These are phyloP conservation scores for Ophiosphaerella korrae DNA, from an alignment of 2,329 filamentous ascomycete species.

Conservation along the genomic window DNA sequence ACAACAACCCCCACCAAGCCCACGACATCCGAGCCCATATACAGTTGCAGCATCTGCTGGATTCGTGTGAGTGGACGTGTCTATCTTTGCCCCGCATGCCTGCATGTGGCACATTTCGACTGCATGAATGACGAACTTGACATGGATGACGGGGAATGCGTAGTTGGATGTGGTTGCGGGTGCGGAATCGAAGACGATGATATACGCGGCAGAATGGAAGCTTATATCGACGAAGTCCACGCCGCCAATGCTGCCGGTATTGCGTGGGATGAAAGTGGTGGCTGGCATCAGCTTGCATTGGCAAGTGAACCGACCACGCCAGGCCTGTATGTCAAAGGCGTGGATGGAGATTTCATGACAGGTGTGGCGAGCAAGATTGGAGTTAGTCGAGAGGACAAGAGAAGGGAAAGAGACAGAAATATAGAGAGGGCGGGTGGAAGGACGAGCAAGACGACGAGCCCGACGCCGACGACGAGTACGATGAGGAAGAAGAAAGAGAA, in stretches of 20 bases:
- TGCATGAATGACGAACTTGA: conserved; percentile 37
- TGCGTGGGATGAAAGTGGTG: conserved; percentile 34
- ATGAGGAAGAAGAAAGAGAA: conserved; percentile 28
- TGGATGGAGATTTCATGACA: conserved; percentile 25
- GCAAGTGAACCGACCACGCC: conserved; percentile 26
- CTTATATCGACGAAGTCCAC: conserved; percentile 35
- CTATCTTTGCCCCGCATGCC: conserved; percentile 43
- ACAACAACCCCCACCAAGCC: conserved; percentile 14
- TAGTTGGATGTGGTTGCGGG: conserved; percentile 37
- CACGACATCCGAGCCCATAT: conserved; percentile 26
- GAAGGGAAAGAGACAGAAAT: conserved; percentile 14
- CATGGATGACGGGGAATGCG: conserved; percentile 36
- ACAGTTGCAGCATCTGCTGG: conserved; percentile 48
- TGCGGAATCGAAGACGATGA: conserved; percentile 36
- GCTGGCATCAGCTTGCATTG: conserved; percentile 25
- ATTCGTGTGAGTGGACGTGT: conserved; percentile 44
- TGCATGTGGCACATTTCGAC: conserved; percentile 45
- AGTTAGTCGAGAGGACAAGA: conserved; percentile 8
- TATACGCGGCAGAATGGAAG: conserved; percentile 32
- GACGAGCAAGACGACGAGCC: conserved; percentile 20
- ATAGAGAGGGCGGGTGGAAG: conserved; percentile 5
- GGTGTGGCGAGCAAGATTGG: conserved; percentile 21
- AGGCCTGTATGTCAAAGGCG: conserved; percentile 15
- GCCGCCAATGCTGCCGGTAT: conserved; percentile 31
- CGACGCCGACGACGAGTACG: conserved; percentile 20